phyloP scores from a whole-genome alignment of 2,329 filamentous ascomycete species.

The Fusarium falciforme region DNA sequence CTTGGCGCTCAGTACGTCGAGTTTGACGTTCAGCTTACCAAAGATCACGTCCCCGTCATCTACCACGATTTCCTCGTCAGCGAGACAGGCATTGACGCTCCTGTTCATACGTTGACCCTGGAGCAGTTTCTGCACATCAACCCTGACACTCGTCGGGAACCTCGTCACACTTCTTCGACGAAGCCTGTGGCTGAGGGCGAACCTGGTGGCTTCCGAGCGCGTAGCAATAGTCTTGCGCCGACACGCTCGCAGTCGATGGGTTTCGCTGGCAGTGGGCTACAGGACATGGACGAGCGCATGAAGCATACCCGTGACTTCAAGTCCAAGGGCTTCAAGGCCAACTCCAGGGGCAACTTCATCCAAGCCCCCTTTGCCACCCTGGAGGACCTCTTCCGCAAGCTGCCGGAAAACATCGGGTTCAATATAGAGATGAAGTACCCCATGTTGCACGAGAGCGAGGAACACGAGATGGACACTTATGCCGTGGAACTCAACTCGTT shows the following conservation, averaged over 20 bases:
- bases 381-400: slow-evolving; percentile 88
- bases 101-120: slow-evolving; percentile 92
- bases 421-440: slow-evolving; percentile 99
- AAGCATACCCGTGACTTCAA: slow-evolving; percentile 98
- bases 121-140: slow-evolving; percentile 96
- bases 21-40: slow-evolving; percentile 96
- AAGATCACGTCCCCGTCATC: slow-evolving; percentile 97
- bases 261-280: slow-evolving; percentile 55
- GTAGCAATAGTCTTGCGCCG: slow-evolving; percentile 55
- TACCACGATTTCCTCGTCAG: slow-evolving; percentile 99
- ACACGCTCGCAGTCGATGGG: slow-evolving; percentile 68
- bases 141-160: slow-evolving; percentile 55
- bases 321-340: slow-evolving; percentile 93
- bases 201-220: slow-evolving; percentile 37
- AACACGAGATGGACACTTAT: slow-evolving; percentile 96
- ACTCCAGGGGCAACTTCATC: slow-evolving; percentile 93
- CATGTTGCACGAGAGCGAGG: slow-evolving; percentile 95
- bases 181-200: slow-evolving; percentile 49
- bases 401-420: slow-evolving; percentile 88
- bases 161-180: slow-evolving; percentile 10
- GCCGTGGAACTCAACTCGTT: slow-evolving; percentile 97
- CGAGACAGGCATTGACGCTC: slow-evolving; percentile 96
- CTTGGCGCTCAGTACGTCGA: slow-evolving; percentile 82
- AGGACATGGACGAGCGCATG: slow-evolving; percentile 81
- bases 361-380: slow-evolving; percentile 96